Base-by-base conservation (phyloP, 2,329 filamentous ascomycete genomes). In the Claviceps fusiformis region DNA sequence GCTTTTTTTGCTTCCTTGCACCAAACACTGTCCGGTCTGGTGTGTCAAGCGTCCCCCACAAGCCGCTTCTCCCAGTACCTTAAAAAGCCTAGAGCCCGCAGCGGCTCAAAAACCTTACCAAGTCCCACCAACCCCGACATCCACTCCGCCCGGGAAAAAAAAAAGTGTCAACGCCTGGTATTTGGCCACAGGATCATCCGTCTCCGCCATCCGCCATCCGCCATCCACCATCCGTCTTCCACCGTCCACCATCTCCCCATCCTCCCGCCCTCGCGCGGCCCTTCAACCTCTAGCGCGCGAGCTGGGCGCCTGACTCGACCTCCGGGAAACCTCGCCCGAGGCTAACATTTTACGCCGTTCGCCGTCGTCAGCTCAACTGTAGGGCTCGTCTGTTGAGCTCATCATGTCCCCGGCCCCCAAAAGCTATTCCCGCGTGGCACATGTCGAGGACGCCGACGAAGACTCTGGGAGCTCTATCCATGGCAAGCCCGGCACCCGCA, bases 401-500 rank as follows among this genome's bases (percentile, higher is more conserved):
- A 68, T 63, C 64, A 80, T 80, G 76, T 68, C 74, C 55, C 54
- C 50, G 43, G 63, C 63, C 61, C 60, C 59, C 62, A 64, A 67
- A 60, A 61, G 57, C 52, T 59, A 57, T 57, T 62, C 65, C 50
- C 59, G 68, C 61, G 67, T 74, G 54, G 72, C 73, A 56, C 73
- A 73, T 63, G 70, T 78, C 56, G 73, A 80, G 64, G 78, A 80
- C 41, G 59, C 57, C 55, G 75, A 69, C 50, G 75, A 79, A 61
- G 76, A 79, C 52, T 67, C 70, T 13, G 75, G 71, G 45, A 73
- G 73, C 54, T 65, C 70, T 41, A 64, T 71, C 45, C 67, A 67
- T 59, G 72, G 71, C 48, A 70, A 70, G 24, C 64, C 64, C 58
- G 67, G 68, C 56, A 72, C 68, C 48, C 67, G 70, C 35, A 65